These are phyloP conservation scores for Ogataea angusta DNA, from an alignment of 805 yeast species.

Conservation along the genomic window DNA sequence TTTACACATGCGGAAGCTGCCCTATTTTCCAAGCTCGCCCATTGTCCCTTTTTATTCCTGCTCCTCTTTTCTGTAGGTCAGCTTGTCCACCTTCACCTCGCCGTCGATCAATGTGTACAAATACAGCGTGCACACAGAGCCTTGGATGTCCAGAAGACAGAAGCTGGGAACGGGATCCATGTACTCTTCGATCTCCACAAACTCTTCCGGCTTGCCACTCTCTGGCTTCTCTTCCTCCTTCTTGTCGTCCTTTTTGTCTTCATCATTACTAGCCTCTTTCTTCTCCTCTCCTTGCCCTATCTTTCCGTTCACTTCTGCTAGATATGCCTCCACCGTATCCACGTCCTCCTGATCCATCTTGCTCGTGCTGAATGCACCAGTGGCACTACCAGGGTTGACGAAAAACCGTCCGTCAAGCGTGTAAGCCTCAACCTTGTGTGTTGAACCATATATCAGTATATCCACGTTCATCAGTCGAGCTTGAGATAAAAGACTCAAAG, in stretches of 20 bases:
- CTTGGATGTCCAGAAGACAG: constrained; percentile 84
- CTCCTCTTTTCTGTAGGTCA: constrained; percentile 55
- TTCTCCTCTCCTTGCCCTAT: constrained; percentile 1
- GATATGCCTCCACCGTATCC: constrained; percentile 34
- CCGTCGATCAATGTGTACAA: constrained; percentile 78
- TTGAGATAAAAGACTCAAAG: constrained; percentile 72
- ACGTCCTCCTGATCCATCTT: constrained; percentile 56
- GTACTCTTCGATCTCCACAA: constrained; percentile 26
- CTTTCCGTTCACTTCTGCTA: constrained; percentile 11
- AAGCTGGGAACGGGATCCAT: constrained; percentile 70
- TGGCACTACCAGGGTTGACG: constrained; percentile 95
- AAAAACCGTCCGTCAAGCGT: constrained; percentile 90
- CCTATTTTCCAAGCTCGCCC: too few relatives aligned
- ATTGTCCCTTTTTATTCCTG: constrained; percentile 1
- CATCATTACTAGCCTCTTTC: constrained; percentile 8
- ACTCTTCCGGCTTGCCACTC: constrained; percentile 17
- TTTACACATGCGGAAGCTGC: not conserved
- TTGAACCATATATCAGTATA: constrained; percentile 87
- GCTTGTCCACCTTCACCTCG: constrained; percentile 89
- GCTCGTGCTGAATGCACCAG: constrained; percentile 79
- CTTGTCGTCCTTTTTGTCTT: constrained; percentile 7
- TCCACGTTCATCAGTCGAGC: constrained; percentile 94
- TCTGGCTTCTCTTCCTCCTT: constrained; percentile 12
- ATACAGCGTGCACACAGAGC: constrained; percentile 71
- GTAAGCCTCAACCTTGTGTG: constrained; percentile 90